A percentile compares a stretch with the other conserved stretches of the same genome.
Conservation (phyloP, 2,329 filamentous ascomycete species). For the Penicillium aurantiogriseum region DNA sequence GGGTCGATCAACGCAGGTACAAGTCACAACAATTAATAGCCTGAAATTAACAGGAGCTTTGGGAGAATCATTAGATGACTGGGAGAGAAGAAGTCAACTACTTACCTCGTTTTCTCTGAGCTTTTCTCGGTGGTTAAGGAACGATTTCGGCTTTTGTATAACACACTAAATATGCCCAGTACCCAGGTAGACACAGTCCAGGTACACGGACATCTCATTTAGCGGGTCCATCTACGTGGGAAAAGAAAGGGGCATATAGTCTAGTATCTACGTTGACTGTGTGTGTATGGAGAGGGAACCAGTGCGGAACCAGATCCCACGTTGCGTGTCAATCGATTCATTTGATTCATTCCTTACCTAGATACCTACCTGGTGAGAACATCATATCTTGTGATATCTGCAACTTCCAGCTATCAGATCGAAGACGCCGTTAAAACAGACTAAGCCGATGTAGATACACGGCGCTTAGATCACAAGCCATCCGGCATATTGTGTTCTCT, state of each 20-base stretch:
- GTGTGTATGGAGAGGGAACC: background rate
- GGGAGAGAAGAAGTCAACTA: background rate
- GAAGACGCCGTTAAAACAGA: background rate
- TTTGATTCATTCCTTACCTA: background rate
- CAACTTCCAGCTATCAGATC: background rate
- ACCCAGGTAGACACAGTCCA: too few relatives aligned
- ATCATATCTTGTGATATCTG: background rate
- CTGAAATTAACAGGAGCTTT: too few relatives aligned
- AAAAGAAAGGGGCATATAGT: too few relatives aligned
- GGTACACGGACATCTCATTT: too few relatives aligned
- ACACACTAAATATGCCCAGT: too few relatives aligned
- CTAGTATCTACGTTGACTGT: background rate
- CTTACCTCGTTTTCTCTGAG: background rate
- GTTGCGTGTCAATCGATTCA: background rate
- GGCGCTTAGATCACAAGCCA: constrained; percentile 36
- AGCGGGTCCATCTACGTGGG: too few relatives aligned
- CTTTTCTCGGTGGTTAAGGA: background rate
- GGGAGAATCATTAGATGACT: background rate
- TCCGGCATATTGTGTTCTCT: constrained; percentile 41
- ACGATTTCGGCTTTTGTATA: too few relatives aligned
- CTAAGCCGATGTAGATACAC: background rate
- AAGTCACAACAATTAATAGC: too few relatives aligned
- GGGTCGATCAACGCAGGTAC: too few relatives aligned
- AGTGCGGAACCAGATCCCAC: background rate
- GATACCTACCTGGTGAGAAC: background rate